Percentiles rank a stretch among this genome's conserved stretches.
phyloP scores from a whole-genome alignment of 108 stramenopile genomes.

The Aureococcus anophagefferens region DNA sequence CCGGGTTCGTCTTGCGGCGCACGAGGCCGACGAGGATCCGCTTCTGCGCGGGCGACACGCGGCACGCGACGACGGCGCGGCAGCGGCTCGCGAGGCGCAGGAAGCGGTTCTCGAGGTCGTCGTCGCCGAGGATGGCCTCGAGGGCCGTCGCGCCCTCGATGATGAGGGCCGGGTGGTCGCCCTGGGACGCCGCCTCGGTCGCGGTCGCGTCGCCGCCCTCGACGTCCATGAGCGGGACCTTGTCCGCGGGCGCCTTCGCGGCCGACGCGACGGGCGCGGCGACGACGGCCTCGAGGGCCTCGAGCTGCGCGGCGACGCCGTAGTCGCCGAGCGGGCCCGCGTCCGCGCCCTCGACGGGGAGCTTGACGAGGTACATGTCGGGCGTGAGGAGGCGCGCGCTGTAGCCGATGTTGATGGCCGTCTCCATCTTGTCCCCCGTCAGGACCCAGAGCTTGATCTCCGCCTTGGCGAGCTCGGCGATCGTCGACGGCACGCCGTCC shows the following conservation, averaged over 20 bases:
- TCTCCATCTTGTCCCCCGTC: slow-evolving; percentile 96
- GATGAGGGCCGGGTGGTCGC: neutral
- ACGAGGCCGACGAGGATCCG: slow-evolving; percentile 37
- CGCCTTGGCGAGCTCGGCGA: slow-evolving; percentile 73
- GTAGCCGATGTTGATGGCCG: slow-evolving; percentile 94
- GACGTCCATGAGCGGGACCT: no score
- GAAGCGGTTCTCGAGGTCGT: slow-evolving; percentile 7
- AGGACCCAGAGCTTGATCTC: slow-evolving; percentile 95
- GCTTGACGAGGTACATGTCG: slow-evolving; percentile 79
- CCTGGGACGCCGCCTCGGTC: neutral
- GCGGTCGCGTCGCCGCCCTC: no score
- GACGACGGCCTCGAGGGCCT: neutral
- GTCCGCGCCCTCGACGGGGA: slow-evolving; percentile 14
- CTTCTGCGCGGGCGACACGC: slow-evolving; percentile 46
- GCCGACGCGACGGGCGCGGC: neutral
- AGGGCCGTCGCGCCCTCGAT: neutral
- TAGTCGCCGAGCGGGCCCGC: neutral
- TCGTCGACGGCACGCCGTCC: slow-evolving; percentile 85
- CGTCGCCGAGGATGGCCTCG: slow-evolving; percentile 3
- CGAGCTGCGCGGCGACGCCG: neutral
- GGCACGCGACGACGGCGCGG: slow-evolving; percentile 42
- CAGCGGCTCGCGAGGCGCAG: slow-evolving; percentile 24
- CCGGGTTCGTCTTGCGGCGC: slow-evolving; percentile 29
- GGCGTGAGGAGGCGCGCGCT: slow-evolving; percentile 75
- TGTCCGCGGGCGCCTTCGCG: no score